These are phyloP conservation scores for Arabidopsis arenosa DNA, from an alignment of 345 rosid genomes.

Conservation along the genomic window DNA sequence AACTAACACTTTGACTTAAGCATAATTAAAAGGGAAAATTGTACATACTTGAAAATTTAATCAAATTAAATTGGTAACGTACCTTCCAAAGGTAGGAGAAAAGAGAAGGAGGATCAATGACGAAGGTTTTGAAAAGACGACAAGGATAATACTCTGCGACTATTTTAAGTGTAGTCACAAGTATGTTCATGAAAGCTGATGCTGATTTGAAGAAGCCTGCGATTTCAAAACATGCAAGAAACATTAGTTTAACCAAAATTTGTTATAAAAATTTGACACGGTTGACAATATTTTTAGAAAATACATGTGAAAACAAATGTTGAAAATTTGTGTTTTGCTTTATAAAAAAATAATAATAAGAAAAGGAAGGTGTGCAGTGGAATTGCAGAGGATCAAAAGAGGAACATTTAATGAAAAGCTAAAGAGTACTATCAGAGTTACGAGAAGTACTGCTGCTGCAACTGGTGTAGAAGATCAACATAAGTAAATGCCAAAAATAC, in stretches of 20 bases:
- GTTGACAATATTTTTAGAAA: neutral
- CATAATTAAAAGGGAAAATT: neutral
- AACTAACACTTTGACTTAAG: constrained; percentile 39
- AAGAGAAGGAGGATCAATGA: constrained; percentile 94
- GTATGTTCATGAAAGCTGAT: constrained; percentile 81
- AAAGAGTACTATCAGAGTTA: constrained; percentile 31
- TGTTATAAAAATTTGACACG: neutral
- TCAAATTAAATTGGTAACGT: neutral
- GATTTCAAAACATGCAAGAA: neutral
- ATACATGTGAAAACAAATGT: neutral
- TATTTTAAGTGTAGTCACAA: constrained; percentile 80
- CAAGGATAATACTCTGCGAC: constrained; percentile 88
- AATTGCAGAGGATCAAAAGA: constrained; percentile 44
- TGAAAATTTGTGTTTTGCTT: neutral
- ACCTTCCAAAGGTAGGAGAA: constrained; percentile 99
- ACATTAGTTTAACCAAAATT: neutral
- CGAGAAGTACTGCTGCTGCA: constrained; percentile 35
- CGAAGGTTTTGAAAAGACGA: constrained; percentile 78
- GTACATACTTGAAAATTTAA: neutral
- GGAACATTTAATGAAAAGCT: constrained; percentile 43
- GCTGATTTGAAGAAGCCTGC: constrained; percentile 99
- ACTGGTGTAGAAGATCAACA: constrained; percentile 35
- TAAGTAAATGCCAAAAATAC: constrained; percentile 59
- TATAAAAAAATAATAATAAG: neutral
- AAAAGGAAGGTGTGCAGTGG: constrained; percentile 4